A percentile compares a stretch with the other conserved stretches of the same genome.
These are phyloP conservation scores for Candida gorgasii DNA, from an alignment of 805 yeast genomes.

Conservation along the genomic window DNA sequence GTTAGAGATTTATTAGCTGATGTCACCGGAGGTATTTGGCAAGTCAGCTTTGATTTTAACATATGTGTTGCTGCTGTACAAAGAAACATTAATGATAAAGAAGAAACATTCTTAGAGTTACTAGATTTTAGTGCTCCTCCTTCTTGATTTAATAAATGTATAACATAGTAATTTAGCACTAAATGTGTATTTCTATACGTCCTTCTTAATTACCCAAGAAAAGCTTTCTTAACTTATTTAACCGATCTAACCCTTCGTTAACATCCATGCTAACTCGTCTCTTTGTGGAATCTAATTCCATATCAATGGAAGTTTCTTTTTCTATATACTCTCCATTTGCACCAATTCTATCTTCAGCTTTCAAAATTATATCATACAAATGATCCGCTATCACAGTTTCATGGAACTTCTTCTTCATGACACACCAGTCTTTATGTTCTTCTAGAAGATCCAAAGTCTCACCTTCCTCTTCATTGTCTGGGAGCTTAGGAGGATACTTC, in stretches of 20 bases:
- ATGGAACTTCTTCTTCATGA: conserved; percentile 12
- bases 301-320: conserved; percentile 8
- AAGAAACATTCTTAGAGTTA: conserved; percentile 76
- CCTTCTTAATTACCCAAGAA: conserved; percentile 22
- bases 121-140: conserved; percentile 65
- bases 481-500: conserved; percentile 23
- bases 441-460: conserved; percentile 21
- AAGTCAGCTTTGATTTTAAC: conserved; percentile 80
- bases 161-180: neutral
- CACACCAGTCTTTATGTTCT: conserved; percentile 43
- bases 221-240: conserved; percentile 35
- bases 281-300: conserved; percentile 15
- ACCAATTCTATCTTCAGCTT: conserved; percentile 26
- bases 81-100: conserved; percentile 47
- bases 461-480: conserved; percentile 21
- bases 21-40: conserved; percentile 89
- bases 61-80: conserved; percentile 93
- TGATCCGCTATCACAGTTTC: conserved; percentile 17
- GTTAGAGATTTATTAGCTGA: conserved; percentile 73
- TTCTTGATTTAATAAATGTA: neutral
- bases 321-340: conserved; percentile 25
- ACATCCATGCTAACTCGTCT: conserved; percentile 24
- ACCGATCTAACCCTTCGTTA: conserved; percentile 32
- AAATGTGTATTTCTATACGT: neutral
- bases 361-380: conserved; percentile 23